These are phyloP conservation scores for Marchantia paleacea DNA, from an alignment of 225 moss, liverwort and hornwort genomes.

Conservation along the genomic window DNA sequence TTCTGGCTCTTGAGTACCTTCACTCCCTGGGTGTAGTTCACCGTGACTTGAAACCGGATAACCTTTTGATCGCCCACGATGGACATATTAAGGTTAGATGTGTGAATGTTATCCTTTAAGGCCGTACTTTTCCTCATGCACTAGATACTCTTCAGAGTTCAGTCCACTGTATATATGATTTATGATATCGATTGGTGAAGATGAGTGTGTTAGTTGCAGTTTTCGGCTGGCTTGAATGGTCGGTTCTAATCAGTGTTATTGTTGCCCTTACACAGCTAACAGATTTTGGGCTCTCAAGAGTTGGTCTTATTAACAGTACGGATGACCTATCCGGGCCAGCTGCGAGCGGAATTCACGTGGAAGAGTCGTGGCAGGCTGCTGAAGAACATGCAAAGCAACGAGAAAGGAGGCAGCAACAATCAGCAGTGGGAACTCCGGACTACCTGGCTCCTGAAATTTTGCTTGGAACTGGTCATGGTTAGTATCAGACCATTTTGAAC, in stretches of 20 bases:
- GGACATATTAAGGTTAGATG: constrained; percentile 88
- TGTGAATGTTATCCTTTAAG: background rate
- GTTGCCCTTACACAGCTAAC: constrained; percentile 70
- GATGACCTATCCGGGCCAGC: constrained; percentile 96
- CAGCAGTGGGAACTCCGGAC: constrained; percentile 97
- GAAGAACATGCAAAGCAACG: constrained; percentile 75
- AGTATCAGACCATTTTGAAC: background rate
- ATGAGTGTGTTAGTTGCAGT: background rate
- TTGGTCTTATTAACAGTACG: constrained; percentile 99
- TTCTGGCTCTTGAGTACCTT: constrained; percentile 92
- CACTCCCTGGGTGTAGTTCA: constrained; percentile 94
- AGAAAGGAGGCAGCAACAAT: constrained; percentile 90
- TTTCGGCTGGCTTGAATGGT: background rate
- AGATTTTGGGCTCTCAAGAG: constrained; percentile 98
- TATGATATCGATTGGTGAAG: background rate
- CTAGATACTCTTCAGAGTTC: background rate
- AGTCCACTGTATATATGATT: background rate
- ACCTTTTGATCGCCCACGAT: constrained; percentile 94
- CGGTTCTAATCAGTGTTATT: background rate
- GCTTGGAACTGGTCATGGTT: constrained; percentile 96
- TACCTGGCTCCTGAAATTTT: constrained; percentile 99
- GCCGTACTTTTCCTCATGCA: background rate
- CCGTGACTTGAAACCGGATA: constrained; percentile 98
- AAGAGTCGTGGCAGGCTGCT: constrained; percentile 59
- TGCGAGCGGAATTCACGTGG: constrained; percentile 70